Evolutionary conservation across 306 rosid species (phyloP).

Genomic region (Sindora glabra): DNA sequence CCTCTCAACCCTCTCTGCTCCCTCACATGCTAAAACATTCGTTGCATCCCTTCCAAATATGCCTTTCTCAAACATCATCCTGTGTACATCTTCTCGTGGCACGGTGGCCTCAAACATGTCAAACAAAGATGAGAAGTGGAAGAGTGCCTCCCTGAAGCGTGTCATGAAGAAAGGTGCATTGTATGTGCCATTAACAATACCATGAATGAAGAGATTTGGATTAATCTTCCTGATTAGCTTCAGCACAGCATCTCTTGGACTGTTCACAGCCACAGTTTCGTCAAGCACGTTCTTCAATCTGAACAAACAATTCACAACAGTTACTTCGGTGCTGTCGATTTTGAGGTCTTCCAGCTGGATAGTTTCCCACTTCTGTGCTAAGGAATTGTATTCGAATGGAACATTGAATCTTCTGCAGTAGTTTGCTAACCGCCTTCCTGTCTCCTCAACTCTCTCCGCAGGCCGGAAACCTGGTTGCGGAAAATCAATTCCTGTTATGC

Average conservation of each 20-base stretch:
- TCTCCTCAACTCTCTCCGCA: conserved; percentile 59
- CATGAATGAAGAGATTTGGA: conserved; percentile 65
- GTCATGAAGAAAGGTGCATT: conserved; percentile 70
- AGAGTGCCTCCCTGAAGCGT: conserved; percentile 67
- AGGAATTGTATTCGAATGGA: conserved; percentile 47
- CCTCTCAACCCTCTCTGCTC: conserved; percentile 63
- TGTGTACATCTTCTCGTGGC: conserved; percentile 42
- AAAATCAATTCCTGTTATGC: conserved; percentile 60
- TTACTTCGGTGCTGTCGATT: conserved; percentile 37
- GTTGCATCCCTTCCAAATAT: conserved; percentile 52
- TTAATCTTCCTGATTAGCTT: conserved; percentile 55
- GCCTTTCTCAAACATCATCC: conserved; percentile 56
- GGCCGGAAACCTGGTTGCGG: conserved; percentile 78
- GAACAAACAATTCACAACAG: conserved; percentile 54
- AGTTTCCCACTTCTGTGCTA: conserved; percentile 72
- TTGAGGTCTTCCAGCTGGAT: conserved; percentile 49
- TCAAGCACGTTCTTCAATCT: conserved; percentile 54
- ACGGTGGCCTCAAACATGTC: conserved; percentile 64
- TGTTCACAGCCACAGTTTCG: conserved; percentile 37
- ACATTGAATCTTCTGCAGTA: conserved; percentile 60
- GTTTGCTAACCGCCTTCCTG: conserved; percentile 43
- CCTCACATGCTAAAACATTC: conserved; percentile 81
- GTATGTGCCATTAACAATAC: conserved; percentile 55
- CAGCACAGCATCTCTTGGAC: conserved; percentile 64
- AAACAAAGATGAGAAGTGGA: conserved; percentile 66